Evolutionary conservation across 495 filamentous ascomycete species (phyloP).

Genomic region (Podospora pseudocomata): DNA sequence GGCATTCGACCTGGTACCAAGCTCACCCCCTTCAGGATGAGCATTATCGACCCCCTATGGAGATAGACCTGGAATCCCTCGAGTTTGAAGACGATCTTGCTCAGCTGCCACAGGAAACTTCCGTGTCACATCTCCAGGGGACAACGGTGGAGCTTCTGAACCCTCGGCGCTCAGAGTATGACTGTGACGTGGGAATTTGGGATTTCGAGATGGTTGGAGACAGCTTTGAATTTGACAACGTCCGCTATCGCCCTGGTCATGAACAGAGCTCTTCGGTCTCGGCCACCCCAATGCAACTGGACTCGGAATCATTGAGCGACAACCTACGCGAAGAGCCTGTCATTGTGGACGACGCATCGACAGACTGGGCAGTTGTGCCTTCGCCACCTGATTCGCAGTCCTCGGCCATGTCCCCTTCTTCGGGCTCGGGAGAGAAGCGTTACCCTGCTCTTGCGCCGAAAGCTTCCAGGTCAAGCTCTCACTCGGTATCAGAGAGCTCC

Average conservation of each 20-base stretch:
- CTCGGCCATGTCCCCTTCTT: slow-evolving; percentile 15
- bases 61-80: slow-evolving; percentile 1
- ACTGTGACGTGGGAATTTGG: slow-evolving; percentile 23
- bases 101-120: not conserved
- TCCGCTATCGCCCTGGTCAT: slow-evolving; percentile 7
- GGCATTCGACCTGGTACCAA: not conserved
- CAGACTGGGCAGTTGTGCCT: slow-evolving; percentile 25
- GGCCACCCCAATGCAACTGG: slow-evolving; percentile 15
- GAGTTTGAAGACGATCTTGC: not conserved
- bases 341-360: slow-evolving; percentile 14
- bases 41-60: not conserved
- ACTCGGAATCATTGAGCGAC: slow-evolving; percentile 15
- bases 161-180: slow-evolving; percentile 23
- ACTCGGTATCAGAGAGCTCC: slow-evolving; percentile 16
- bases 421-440: slow-evolving; percentile 15
- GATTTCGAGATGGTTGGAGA: slow-evolving; percentile 3
- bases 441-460: slow-evolving; percentile 25
- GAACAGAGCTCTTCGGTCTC: slow-evolving; percentile 18
- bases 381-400: slow-evolving; percentile 19
- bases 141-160: slow-evolving; percentile 25
- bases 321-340: slow-evolving; percentile 10
- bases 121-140: not conserved
- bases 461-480: slow-evolving; percentile 9
- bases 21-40: not conserved
- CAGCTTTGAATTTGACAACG: not conserved